A percentile compares a stretch with the other conserved stretches of the same genome.
These are phyloP conservation scores for Lizanozyma gosingica DNA, from an alignment of 1,139 yeast species.

Conservation along the genomic window DNA sequence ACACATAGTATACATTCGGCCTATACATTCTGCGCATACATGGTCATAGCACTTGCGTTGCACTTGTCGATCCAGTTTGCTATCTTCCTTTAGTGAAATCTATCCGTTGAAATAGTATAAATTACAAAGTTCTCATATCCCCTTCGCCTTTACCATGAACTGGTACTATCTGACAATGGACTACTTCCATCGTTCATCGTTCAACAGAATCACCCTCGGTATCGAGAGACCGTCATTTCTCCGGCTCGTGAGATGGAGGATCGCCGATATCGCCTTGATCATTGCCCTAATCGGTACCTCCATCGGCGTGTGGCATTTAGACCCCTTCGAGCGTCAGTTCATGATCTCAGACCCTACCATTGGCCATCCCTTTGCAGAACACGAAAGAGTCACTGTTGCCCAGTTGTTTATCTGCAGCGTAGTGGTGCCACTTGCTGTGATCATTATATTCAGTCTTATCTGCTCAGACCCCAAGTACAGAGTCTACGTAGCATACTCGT, in stretches of 20 bases:
- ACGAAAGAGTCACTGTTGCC: constrained; percentile 29
- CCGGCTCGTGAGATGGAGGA: constrained; percentile 42
- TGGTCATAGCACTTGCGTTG: no score
- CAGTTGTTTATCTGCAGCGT: constrained; percentile 30
- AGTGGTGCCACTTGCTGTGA: constrained; percentile 26
- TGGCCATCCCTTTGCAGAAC: constrained; percentile 37
- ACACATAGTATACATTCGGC: no score
- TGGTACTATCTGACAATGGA: background rate
- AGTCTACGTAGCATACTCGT: constrained; percentile 30
- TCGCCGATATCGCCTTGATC: constrained; percentile 44
- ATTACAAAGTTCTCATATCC: no score
- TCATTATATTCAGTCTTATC: constrained; percentile 16
- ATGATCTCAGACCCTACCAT: constrained; percentile 25
- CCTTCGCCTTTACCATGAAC: background rate
- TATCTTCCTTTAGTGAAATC: no score
- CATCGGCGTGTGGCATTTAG: constrained; percentile 8
- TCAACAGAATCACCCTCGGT: constrained; percentile 48
- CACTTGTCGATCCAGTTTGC: no score
- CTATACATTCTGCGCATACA: no score
- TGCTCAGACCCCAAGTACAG: constrained; percentile 26
- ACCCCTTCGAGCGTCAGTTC: constrained; percentile 30
- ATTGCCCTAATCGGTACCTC: constrained; percentile 20
- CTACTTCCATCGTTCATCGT: background rate
- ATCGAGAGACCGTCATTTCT: constrained; percentile 23
- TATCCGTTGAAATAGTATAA: no score